Base-by-base conservation (phyloP, 306 rosid genomes). In the Sechiopsis laciniata region DNA sequence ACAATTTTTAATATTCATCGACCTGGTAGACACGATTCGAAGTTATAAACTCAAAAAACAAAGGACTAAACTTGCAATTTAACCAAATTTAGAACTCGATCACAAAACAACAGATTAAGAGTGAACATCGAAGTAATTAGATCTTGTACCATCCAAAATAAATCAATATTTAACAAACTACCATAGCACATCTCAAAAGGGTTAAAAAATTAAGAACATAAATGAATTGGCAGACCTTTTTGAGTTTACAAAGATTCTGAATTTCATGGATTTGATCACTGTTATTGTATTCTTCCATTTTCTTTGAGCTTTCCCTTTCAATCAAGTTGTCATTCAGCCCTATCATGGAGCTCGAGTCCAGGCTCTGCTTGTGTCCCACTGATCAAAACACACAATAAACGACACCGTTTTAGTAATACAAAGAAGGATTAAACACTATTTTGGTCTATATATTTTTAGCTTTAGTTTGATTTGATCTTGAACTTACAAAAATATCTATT, bases 291-390 rank as follows among this genome's bases (percentile, higher is more conserved):
- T 85, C 88, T 15, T 75, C 78, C 37, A 74, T 80, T 79, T 53
- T 90, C 77, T 10, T 82, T 55, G 67, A 58, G 57, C 65, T 35
- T 62, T 76, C 80, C 58, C 81, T 85, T 15, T 72, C 84, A 45
- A 84, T 63, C 13, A 82, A 72, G 79, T 50, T 88, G 42, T 75
- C 37, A 78, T 75, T 90, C 12, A 89, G 65, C 71, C 87, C 81
- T 35, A 80, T 4, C 59, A 85, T 58, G 12, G 83, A 82, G 75
- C 61, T 53, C 11, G 84, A 71, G 72, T 92, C 90, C 58, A 76
- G 79, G 42, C 69, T 79, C 55, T 76, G 72, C 83, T 78, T 85
- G 87, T 83, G 87, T 75, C 96, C 96, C 96, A 88, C 96, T 92
- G 19, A 2, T 14, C 1, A 58, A 50, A 77, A 8, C 17, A 21